Percentiles rank a stretch among this genome's conserved stretches.
Conservation (phyloP, 83 land plant species). For the Thuja plicata region DNA sequence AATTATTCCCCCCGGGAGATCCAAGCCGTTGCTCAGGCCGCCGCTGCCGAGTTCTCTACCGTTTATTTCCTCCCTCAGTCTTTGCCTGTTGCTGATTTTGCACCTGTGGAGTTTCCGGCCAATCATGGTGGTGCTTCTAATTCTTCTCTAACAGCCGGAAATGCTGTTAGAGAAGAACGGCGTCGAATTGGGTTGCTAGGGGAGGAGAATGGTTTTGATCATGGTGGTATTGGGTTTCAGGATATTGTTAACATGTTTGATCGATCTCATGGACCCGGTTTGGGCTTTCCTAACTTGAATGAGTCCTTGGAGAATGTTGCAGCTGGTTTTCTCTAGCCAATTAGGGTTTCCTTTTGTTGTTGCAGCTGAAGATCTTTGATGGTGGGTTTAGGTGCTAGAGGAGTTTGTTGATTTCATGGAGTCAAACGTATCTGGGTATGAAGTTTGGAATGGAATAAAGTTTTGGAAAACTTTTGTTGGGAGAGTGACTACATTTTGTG, state of each 20-base stretch:
- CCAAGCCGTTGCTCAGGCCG: neutral
- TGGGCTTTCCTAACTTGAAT: constrained; percentile 1
- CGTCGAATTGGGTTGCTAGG: neutral
- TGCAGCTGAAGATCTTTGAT: no score
- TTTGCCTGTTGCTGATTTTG: neutral
- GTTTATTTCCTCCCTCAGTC: neutral
- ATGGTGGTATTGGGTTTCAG: neutral
- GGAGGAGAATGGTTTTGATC: neutral
- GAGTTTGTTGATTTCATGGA: neutral
- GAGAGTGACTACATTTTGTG: no score
- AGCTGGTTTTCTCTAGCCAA: neutral
- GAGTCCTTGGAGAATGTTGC: neutral
- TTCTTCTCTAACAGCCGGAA: no score
- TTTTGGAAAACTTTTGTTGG: no score
- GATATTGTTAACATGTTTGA: neutral
- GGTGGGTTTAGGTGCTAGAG: no score
- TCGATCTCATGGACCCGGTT: neutral
- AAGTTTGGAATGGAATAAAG: neutral
- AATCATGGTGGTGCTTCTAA: no score
- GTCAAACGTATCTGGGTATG: neutral
- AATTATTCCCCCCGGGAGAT: neutral
- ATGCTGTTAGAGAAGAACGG: neutral
- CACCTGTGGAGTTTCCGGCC: neutral
- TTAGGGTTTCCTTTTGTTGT: no score
- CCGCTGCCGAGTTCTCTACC: neutral